Conservation (phyloP, 2,329 filamentous ascomycete species). For the Coniochaeta prunicola region DNA sequence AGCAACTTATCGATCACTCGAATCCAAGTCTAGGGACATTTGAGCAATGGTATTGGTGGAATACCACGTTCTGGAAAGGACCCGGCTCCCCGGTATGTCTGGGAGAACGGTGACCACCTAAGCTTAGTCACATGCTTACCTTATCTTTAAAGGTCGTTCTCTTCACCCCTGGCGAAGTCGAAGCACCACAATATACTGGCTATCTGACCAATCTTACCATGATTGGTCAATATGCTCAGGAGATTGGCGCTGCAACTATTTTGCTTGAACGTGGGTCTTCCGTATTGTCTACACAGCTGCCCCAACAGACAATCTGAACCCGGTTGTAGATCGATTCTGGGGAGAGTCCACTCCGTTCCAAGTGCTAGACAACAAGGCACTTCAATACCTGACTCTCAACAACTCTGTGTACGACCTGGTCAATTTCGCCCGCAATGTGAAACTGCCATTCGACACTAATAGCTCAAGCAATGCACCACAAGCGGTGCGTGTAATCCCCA, state of each 20-base stretch:
- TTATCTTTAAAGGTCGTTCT: constrained; percentile 32
- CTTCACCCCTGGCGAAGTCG: constrained; percentile 45
- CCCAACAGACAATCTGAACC: neutral
- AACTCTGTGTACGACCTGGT: constrained; percentile 47
- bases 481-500: constrained; percentile 23
- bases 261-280: constrained; percentile 41
- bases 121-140: neutral
- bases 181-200: constrained; percentile 35
- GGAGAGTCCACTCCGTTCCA: constrained; percentile 46
- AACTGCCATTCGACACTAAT: constrained; percentile 44
- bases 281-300: neutral
- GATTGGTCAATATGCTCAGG: constrained; percentile 42
- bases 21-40: constrained; percentile 49
- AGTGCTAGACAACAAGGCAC: constrained; percentile 40
- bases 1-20: constrained; percentile 52
- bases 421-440: constrained; percentile 44
- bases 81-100: constrained; percentile 42
- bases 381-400: constrained; percentile 46
- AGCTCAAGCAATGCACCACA: constrained; percentile 39
- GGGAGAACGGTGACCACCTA: constrained; percentile 6
- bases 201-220: constrained; percentile 44
- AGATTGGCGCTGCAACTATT: constrained; percentile 44
- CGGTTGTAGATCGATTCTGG: constrained; percentile 45
- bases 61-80: constrained; percentile 41
- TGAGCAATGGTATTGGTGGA: constrained; percentile 46